Evolutionary conservation across 352 stramenopile species (phyloP).

Genomic region (Pythium rishiriense): DNA sequence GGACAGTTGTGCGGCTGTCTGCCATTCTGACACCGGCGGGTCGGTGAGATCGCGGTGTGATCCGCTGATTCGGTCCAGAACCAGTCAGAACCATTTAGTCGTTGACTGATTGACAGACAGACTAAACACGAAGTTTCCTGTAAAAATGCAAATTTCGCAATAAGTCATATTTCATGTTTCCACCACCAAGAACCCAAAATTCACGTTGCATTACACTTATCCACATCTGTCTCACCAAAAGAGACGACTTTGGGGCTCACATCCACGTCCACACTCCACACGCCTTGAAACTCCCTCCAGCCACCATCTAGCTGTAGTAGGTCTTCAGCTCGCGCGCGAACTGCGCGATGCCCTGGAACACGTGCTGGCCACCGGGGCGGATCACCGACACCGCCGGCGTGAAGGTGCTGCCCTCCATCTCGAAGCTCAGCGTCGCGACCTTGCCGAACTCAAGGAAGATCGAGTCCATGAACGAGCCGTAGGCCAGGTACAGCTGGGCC

Average conservation of each 20-base stretch:
- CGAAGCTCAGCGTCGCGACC: conserved; percentile 31
- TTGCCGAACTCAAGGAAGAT: conserved; percentile 38
- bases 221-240: too few species aligned
- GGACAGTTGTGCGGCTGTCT: not conserved
- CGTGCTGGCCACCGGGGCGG: conserved; percentile 27
- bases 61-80: too few species aligned
- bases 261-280: not conserved
- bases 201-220: too few species aligned
- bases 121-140: too few species aligned
- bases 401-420: conserved; percentile 36
- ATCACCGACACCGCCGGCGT: conserved; percentile 22
- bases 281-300: not conserved
- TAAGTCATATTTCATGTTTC: too few species aligned
- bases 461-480: conserved; percentile 37
- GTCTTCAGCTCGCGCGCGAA: conserved; percentile 24
- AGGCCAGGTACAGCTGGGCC: conserved; percentile 30
- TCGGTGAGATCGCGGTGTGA: too few species aligned
- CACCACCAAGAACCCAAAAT: too few species aligned
- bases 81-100: too few species aligned
- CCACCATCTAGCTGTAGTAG: conserved; percentile 27
- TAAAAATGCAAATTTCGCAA: too few species aligned
- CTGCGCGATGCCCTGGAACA: conserved; percentile 31
- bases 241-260: not conserved
- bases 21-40: too few species aligned
- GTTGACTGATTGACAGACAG: too few species aligned